These are phyloP conservation scores for Nigrospora sphaerica DNA, from an alignment of 2,329 filamentous ascomycete genomes.

Conservation along the genomic window DNA sequence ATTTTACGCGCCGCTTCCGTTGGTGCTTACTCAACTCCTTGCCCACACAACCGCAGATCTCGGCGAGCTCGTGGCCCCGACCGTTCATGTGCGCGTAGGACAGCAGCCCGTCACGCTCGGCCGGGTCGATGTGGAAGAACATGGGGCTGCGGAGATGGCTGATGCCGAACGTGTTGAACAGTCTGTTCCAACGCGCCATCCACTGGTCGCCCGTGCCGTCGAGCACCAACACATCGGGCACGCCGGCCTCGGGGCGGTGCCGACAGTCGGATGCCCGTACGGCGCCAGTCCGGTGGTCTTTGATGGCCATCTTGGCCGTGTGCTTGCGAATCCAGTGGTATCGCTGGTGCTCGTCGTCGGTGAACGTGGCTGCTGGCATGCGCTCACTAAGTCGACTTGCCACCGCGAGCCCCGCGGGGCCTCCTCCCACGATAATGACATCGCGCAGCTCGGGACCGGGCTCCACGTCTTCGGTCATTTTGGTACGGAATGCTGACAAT, in stretches of 20 bases:
- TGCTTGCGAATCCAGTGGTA: constrained; percentile 72
- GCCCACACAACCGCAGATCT: constrained; percentile 69
- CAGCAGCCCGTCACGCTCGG: constrained; percentile 66
- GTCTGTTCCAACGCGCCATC: constrained; percentile 64
- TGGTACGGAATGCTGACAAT: not conserved
- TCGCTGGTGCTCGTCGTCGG: constrained; percentile 74
- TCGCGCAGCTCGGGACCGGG: constrained; percentile 41
- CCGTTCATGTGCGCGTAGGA: constrained; percentile 58
- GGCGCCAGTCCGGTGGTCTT: constrained; percentile 36
- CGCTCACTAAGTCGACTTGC: constrained; percentile 65
- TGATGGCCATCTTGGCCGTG: constrained; percentile 50
- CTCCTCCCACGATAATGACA: constrained; percentile 66
- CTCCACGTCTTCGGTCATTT: constrained; percentile 8
- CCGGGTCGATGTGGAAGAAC: constrained; percentile 76
- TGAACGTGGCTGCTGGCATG: constrained; percentile 73
- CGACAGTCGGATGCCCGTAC: constrained; percentile 15
- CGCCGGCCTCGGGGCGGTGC: constrained; percentile 21
- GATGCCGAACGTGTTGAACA: constrained; percentile 65
- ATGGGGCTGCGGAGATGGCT: constrained; percentile 69
- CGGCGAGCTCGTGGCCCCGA: constrained; percentile 56
- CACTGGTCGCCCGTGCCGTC: constrained; percentile 58
- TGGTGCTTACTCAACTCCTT: constrained; percentile 76
- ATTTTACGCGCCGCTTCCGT: constrained; percentile 52
- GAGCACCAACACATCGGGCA: constrained; percentile 50
- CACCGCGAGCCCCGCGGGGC: constrained; percentile 67